Evolutionary conservation across 495 filamentous ascomycete genomes (phyloP).

Genomic region (Penicillium flavigenum): DNA sequence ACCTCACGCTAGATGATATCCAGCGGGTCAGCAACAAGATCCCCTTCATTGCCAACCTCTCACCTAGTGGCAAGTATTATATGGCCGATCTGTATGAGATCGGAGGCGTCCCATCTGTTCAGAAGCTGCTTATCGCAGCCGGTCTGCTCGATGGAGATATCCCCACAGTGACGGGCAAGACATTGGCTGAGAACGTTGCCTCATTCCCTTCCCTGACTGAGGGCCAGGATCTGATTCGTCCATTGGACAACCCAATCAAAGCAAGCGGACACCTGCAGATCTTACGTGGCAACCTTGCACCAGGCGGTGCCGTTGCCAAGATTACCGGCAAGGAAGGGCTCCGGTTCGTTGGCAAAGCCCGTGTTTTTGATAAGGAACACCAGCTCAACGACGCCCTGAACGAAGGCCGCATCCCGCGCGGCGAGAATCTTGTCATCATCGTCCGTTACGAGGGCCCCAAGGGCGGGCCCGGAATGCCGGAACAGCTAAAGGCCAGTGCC

Average conservation of each 20-base stretch:
- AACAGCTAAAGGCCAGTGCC: constrained; percentile 85
- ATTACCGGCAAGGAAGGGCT: constrained; percentile 96
- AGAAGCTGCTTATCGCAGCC: constrained; percentile 86
- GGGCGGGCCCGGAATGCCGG: constrained; percentile 98
- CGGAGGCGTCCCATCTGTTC: constrained; percentile 84
- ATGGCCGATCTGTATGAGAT: constrained; percentile 97
- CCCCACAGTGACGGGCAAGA: constrained; percentile 88
- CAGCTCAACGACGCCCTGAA: constrained; percentile 74
- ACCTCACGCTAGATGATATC: constrained; percentile 82
- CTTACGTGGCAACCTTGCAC: constrained; percentile 85
- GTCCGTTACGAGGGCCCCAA: constrained; percentile 96
- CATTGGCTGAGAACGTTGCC: constrained; percentile 82
- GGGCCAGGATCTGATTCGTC: constrained; percentile 82
- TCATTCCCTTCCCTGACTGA: constrained; percentile 77
- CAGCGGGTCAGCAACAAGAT: constrained; percentile 85
- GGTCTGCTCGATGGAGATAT: constrained; percentile 80
- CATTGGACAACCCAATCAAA: constrained; percentile 83
- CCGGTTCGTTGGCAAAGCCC: constrained; percentile 75
- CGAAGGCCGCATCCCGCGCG: constrained; percentile 66
- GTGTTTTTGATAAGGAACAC: constrained; percentile 89
- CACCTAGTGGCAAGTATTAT: constrained; percentile 81
- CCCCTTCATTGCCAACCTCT: constrained; percentile 90
- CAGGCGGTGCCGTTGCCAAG: constrained; percentile 91
- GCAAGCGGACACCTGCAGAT: constrained; percentile 85
- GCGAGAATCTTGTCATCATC: constrained; percentile 85